A percentile compares a stretch with the other conserved stretches of the same genome.
Conservation (phyloP, 2,329 filamentous ascomycete genomes). For the Chaetomium globosum region DNA sequence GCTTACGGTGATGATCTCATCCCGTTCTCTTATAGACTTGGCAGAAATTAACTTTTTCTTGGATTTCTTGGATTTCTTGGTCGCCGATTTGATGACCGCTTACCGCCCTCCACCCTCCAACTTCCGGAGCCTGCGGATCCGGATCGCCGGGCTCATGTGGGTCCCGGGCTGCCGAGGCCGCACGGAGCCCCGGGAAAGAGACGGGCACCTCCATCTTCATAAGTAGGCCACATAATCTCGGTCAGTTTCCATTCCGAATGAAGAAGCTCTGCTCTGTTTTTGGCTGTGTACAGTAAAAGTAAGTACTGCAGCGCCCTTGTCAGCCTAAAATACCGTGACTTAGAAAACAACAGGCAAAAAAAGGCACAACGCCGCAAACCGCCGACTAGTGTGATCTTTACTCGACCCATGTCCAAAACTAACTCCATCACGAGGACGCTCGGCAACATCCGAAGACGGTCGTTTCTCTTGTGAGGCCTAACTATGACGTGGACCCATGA, state of each 20-base stretch:
- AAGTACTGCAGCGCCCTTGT: constrained; percentile 13
- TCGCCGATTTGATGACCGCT: not conserved
- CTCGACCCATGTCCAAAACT: constrained; percentile 53
- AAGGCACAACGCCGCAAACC: constrained; percentile 44
- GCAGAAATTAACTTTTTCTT: not conserved
- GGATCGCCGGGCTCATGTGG: not conserved
- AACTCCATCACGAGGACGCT: constrained; percentile 54
- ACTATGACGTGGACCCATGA: constrained; percentile 84
- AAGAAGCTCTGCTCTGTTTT: not conserved
- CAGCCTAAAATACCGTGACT: not conserved
- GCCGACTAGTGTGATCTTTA: constrained; percentile 51
- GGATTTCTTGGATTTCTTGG: not conserved
- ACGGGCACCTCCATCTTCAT: not conserved
- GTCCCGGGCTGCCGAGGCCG: not conserved
- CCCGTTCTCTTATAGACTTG: not conserved
- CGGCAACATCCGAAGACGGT: constrained; percentile 71
- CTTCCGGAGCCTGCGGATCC: not conserved
- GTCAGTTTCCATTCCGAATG: not conserved
- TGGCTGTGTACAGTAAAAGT: not conserved
- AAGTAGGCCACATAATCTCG: not conserved
- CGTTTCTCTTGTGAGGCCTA: constrained; percentile 89
- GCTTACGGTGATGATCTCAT: not conserved
- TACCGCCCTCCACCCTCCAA: not conserved
- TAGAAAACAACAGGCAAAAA: not conserved
- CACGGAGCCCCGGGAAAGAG: not conserved